Evolutionary conservation across 768 basidiomycete species (phyloP).

Genomic region (Pleurotus tuber-regium): DNA sequence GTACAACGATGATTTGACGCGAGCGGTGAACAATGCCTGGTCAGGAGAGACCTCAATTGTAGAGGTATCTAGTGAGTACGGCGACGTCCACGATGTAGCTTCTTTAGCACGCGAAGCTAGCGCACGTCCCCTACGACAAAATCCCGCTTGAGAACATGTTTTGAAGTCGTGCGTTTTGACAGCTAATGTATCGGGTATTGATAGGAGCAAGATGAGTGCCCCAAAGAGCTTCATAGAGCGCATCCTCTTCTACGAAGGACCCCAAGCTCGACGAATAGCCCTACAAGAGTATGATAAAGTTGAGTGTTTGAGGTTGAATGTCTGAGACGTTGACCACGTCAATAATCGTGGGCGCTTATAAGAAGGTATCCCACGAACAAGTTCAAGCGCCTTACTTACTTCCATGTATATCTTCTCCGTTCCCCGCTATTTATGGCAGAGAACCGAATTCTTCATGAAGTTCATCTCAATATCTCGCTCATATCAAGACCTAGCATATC

Average conservation of each 20-base stretch:
- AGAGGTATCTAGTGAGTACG: constrained; percentile 71
- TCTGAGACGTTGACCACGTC: too few species aligned
- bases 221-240: constrained; percentile 34
- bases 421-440: too few species aligned
- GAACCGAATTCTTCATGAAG: too few species aligned
- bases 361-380: too few species aligned
- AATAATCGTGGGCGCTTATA: too few species aligned
- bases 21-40: constrained; percentile 66
- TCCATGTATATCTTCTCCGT: too few species aligned
- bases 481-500: too few species aligned
- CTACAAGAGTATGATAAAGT: too few species aligned
- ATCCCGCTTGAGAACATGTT: constrained; percentile 90
- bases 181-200: constrained; percentile 40
- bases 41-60: constrained; percentile 51
- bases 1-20: constrained; percentile 79
- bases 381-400: too few species aligned
- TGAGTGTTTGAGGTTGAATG: too few species aligned
- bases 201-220: constrained; percentile 31
- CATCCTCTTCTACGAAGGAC: constrained; percentile 23
- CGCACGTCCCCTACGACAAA: constrained; percentile 85
- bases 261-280: too few species aligned
- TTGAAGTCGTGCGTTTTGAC: constrained; percentile 90
- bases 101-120: constrained; percentile 68
- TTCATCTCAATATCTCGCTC: too few species aligned
- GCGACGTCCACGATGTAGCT: constrained; percentile 71